These are phyloP conservation scores for Rutstroemia sp. DNA, from an alignment of 2,329 filamentous ascomycete species.

Conservation along the genomic window DNA sequence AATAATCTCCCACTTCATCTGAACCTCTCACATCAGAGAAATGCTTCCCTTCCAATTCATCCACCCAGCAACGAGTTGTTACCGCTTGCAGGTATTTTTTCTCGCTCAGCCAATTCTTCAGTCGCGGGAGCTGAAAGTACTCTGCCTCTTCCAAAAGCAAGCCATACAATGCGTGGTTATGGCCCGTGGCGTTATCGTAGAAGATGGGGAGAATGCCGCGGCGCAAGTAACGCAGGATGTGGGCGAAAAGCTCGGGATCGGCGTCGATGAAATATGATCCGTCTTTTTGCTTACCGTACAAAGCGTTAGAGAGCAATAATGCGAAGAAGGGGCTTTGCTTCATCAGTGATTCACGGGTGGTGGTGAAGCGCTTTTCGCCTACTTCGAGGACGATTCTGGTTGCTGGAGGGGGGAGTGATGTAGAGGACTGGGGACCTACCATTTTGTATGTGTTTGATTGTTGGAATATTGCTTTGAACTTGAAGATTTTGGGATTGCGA, in stretches of 20 bases:
- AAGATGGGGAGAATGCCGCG: constrained; percentile 30
- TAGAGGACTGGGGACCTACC: not conserved
- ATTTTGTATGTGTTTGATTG: not conserved
- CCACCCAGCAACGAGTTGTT: not conserved
- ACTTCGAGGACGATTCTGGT: constrained; percentile 3
- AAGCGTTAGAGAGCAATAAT: constrained; percentile 19
- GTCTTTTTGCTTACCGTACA: constrained; percentile 22
- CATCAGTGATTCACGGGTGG: too few species aligned
- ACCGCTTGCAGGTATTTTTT: constrained; percentile 10
- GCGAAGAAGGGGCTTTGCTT: not conserved
- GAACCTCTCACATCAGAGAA: too few species aligned
- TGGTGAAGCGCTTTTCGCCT: constrained; percentile 7
- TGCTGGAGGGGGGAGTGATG: not conserved
- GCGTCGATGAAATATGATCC: constrained; percentile 34
- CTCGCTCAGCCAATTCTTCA: constrained; percentile 26
- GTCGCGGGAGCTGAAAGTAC: constrained; percentile 28
- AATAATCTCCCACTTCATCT: too few species aligned
- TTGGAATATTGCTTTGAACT: too few species aligned
- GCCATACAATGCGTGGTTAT: constrained; percentile 31
- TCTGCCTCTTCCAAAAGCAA: constrained; percentile 29
- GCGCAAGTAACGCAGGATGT: constrained; percentile 32
- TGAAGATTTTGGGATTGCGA: too few species aligned
- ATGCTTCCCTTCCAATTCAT: not conserved
- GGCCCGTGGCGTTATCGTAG: constrained; percentile 25
- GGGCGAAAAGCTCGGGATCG: constrained; percentile 30